phyloP scores from a whole-genome alignment of 495 filamentous ascomycete species.

The Hypoxylon rickii region DNA sequence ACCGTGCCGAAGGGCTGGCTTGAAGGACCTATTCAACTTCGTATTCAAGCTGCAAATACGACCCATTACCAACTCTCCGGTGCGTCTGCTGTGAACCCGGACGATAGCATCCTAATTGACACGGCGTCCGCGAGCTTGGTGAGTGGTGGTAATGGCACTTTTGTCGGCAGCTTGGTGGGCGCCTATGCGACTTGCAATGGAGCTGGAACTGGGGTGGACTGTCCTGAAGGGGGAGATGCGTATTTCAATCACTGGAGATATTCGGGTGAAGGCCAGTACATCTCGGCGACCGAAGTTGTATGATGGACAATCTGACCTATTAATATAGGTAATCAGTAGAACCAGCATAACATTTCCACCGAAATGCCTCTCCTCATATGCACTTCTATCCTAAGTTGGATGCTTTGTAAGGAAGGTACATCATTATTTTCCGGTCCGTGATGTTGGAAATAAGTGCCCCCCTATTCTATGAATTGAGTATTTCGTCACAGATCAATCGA shows the following conservation, averaged over 20 bases:
- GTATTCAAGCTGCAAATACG: constrained; percentile 41
- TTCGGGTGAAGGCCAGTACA: constrained; percentile 37
- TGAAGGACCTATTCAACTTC: constrained; percentile 31
- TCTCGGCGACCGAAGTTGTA: constrained; percentile 31
- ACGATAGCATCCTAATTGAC: constrained; percentile 28
- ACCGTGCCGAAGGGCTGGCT: constrained; percentile 32
- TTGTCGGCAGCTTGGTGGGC: constrained; percentile 47
- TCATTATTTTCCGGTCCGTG: too few species aligned
- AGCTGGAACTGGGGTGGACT: constrained; percentile 33
- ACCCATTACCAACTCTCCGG: constrained; percentile 46
- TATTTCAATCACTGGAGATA: constrained; percentile 49
- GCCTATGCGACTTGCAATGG: constrained; percentile 54
- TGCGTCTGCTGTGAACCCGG: constrained; percentile 23
- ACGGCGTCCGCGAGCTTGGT: constrained; percentile 39
- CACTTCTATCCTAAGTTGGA: too few species aligned
- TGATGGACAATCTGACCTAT: too few species aligned
- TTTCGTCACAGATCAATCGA: too few species aligned
- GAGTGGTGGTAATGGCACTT: constrained; percentile 42
- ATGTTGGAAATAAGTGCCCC: too few species aligned
- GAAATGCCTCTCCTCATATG: too few species aligned
- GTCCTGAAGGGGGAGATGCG: constrained; percentile 35
- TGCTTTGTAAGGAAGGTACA: too few species aligned
- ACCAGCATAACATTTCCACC: too few species aligned
- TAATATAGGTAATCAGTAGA: too few species aligned
- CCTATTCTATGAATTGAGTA: too few species aligned